Percentiles rank a stretch among this genome's conserved stretches.
phyloP scores from a whole-genome alignment of 192 early-diverging fungal genomes.

The Podila minutissima region DNA sequence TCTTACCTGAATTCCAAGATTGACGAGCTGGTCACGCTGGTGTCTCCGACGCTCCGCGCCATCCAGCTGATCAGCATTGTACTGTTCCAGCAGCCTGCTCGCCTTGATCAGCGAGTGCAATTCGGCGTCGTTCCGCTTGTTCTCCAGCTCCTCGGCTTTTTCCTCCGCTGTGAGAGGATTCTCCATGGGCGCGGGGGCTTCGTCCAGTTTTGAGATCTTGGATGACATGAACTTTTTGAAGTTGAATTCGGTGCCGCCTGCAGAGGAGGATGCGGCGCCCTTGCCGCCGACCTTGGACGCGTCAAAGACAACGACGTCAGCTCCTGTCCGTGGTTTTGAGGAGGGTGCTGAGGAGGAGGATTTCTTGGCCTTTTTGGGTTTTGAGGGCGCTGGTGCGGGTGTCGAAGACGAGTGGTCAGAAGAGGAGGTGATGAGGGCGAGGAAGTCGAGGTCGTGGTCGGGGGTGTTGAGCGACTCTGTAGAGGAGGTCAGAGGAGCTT shows the following conservation, averaged over 20 bases:
- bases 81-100: conserved; percentile 44
- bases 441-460: conserved; percentile 46
- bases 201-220: conserved; percentile 46
- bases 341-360: conserved; percentile 5
- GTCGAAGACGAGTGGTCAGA: not conserved
- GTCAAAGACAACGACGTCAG: conserved; percentile 42
- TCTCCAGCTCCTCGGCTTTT: conserved; percentile 38
- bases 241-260: conserved; percentile 24
- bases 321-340: conserved; percentile 32
- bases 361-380: conserved; percentile 13
- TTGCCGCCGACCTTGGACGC: conserved; percentile 31
- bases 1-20: conserved; percentile 41
- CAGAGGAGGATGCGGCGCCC: not conserved
- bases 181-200: conserved; percentile 34
- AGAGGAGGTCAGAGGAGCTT: not conserved
- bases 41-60: conserved; percentile 37
- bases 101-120: conserved; percentile 40
- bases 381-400: not conserved
- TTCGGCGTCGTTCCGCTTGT: conserved; percentile 36
- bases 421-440: conserved; percentile 25
- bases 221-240: conserved; percentile 53
- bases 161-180: conserved; percentile 41
- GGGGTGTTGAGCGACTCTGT: not conserved
- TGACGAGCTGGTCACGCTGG: conserved; percentile 39
- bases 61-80: conserved; percentile 42